phyloP scores from a whole-genome alignment of 2,329 filamentous ascomycete genomes.

The Microcyclosporella mali region DNA sequence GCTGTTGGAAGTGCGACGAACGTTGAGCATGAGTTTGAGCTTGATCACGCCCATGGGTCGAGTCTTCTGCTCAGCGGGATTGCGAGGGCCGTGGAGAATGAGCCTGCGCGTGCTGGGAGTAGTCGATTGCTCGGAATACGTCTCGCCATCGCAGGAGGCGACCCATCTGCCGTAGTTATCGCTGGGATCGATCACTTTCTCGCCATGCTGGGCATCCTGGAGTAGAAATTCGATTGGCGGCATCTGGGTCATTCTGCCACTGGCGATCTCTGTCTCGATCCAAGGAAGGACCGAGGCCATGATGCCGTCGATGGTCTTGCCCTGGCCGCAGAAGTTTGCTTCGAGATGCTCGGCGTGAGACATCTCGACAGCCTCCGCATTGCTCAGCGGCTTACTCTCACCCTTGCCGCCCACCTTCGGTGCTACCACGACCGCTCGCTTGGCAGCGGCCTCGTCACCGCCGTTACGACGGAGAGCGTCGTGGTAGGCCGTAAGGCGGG shows the following conservation, averaged over 20 bases:
- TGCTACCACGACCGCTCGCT: constrained; percentile 8
- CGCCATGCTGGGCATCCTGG: constrained; percentile 12
- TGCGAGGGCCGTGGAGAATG: not conserved
- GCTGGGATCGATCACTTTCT: constrained; percentile 17
- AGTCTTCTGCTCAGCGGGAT: not conserved
- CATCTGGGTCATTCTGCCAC: constrained; percentile 19
- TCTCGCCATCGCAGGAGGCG: constrained; percentile 3
- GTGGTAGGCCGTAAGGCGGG: constrained; percentile 21
- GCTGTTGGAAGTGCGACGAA: not conserved
- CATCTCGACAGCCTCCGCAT: constrained; percentile 16
- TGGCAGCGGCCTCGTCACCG: constrained; percentile 13
- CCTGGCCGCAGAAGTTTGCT: constrained; percentile 13
- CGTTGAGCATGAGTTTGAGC: not conserved
- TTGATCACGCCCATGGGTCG: not conserved
- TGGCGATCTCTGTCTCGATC: constrained; percentile 17
- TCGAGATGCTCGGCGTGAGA: constrained; percentile 21
- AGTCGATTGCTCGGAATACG: not conserved
- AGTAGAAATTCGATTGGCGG: constrained; percentile 31
- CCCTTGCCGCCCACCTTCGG: constrained; percentile 15
- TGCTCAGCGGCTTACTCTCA: constrained; percentile 5
- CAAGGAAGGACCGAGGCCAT: constrained; percentile 18
- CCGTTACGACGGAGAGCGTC: constrained; percentile 16
- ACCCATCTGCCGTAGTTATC: constrained; percentile 24
- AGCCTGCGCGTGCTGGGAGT: not conserved
- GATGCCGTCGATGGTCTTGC: constrained; percentile 18